Evolutionary conservation across 2,329 filamentous ascomycete species (phyloP).

Genomic region (Hyphodiscus sp.): DNA sequence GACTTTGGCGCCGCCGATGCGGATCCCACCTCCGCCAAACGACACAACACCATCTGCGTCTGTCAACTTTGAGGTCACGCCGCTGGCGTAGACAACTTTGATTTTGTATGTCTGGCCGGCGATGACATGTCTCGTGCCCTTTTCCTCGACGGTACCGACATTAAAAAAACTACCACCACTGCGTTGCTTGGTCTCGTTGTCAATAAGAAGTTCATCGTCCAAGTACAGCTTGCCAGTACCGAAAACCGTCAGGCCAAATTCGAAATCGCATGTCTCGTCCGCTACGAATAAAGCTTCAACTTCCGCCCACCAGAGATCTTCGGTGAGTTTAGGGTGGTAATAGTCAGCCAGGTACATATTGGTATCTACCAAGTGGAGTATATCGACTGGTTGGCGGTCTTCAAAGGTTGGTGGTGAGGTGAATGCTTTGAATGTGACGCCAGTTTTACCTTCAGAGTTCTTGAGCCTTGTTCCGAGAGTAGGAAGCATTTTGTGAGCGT

Average conservation of each 20-base stretch:
- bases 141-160: constrained; percentile 26
- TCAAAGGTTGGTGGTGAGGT: constrained; percentile 45
- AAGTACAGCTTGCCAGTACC: constrained; percentile 30
- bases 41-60: constrained; percentile 39
- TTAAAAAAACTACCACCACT: constrained; percentile 25
- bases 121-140: constrained; percentile 14
- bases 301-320: constrained; percentile 31
- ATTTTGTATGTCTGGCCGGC: constrained; percentile 21
- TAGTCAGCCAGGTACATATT: constrained; percentile 45
- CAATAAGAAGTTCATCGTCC: constrained; percentile 29
- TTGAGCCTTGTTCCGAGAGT: constrained; percentile 44
- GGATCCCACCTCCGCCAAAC: constrained; percentile 50
- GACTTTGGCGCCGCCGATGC: constrained; percentile 53
- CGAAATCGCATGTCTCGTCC: constrained; percentile 17
- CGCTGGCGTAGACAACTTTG: constrained; percentile 43
- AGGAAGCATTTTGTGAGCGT: constrained; percentile 57
- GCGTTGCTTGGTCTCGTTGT: constrained; percentile 26
- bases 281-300: constrained; percentile 26
- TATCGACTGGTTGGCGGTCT: constrained; percentile 45
- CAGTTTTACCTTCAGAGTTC: constrained; percentile 42
- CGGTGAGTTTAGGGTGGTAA: constrained; percentile 32
- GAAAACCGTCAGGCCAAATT: constrained; percentile 26
- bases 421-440: constrained; percentile 55
- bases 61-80: constrained; percentile 49
- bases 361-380: constrained; percentile 37